Evolutionary conservation across 805 yeast species (phyloP).

Genomic region (Saccharomycopsis sp.): DNA sequence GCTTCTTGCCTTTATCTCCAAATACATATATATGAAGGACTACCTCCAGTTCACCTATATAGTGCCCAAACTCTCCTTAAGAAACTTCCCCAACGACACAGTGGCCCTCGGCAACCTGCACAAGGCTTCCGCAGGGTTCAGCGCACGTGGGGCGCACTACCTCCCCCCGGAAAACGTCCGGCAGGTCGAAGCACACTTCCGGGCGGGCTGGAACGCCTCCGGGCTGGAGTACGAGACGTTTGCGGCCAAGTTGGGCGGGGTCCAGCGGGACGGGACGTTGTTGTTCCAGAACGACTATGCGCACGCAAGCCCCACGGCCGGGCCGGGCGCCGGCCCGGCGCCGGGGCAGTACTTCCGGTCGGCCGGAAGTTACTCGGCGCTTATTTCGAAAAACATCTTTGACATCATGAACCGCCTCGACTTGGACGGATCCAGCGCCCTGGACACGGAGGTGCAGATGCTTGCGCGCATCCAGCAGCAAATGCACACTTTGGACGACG

Average conservation of each 20-base stretch:
- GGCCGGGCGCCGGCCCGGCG: too few species aligned
- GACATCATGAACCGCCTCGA: conserved; percentile 3
- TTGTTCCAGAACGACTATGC: conserved; percentile 8
- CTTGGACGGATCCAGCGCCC: background rate
- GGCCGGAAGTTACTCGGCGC: background rate
- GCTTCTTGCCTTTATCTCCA: conserved; percentile 85
- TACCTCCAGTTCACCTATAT: conserved; percentile 69
- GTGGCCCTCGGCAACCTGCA: background rate
- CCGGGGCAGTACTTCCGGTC: background rate
- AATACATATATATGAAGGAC: conserved; percentile 74
- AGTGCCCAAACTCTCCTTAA: conserved; percentile 59
- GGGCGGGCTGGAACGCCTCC: conserved; percentile 10
- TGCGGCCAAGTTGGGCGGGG: conserved; percentile 5
- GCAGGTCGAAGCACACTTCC: conserved; percentile 14
- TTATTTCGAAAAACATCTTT: conserved; percentile 3
- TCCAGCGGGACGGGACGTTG: conserved; percentile 4
- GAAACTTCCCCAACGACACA: conserved; percentile 27
- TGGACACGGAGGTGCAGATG: conserved; percentile 6
- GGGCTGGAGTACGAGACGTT: conserved; percentile 10
- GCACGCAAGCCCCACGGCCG: too few species aligned
- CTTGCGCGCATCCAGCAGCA: conserved; percentile 10
- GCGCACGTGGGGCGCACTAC: background rate
- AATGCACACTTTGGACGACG: conserved; percentile 16
- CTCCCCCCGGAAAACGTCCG: background rate
- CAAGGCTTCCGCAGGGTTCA: background rate